Base-by-base conservation (phyloP, 208 protist species). In the Leishmania tropica region DNA sequence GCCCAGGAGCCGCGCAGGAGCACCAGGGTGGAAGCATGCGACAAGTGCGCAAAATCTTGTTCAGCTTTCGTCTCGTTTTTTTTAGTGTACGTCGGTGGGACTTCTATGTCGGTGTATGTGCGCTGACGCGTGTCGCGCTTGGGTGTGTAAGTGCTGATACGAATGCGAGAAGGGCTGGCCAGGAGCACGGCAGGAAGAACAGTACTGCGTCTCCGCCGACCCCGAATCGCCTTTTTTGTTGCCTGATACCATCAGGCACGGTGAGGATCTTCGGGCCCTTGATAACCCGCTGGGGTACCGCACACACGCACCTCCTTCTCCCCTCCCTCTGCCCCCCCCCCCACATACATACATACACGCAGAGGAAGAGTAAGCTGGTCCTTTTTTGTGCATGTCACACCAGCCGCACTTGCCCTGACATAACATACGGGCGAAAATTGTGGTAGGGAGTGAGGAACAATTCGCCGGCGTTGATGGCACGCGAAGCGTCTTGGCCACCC, bases 371-470 rank as follows among this genome's bases (percentile, higher is more conserved):
- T 21, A 21, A 19, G 19, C 35, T 56, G 51, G 19, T 17, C 24
- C 0, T 19, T 7, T 15, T 35, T 35, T 19, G 37, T 48, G 35
- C 2, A 28, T 13, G 5, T 78, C 45, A 97, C 51, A 97, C 76
- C 2, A 97, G 86, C 2, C 93, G 83, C 45, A 94, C 93, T 37
- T 90, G 86, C 6, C 95, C 95, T 17, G 88, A 82, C 37, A 96
- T 77, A 17, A 96, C 91, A 75, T 92, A 95, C 7, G 90, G 91
- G 24, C 89, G 78, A 60, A 97, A 92, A 13, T 91, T 89, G 21
- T 82, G 81, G 75, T 96, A 96, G 0, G 95, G 93, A 53, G 95
- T 90, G 15, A 97, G 87, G 76, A 97, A 96, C 58, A 97, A 85
- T 79, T 97, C 95, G 0, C 92, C 93, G 13, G 89, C 88, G 64